Evolutionary conservation across 129 eudicot species (phyloP), one percentile per base, ranked within the genome.

Genomic region (Kitagawia praeruptora): DNA sequence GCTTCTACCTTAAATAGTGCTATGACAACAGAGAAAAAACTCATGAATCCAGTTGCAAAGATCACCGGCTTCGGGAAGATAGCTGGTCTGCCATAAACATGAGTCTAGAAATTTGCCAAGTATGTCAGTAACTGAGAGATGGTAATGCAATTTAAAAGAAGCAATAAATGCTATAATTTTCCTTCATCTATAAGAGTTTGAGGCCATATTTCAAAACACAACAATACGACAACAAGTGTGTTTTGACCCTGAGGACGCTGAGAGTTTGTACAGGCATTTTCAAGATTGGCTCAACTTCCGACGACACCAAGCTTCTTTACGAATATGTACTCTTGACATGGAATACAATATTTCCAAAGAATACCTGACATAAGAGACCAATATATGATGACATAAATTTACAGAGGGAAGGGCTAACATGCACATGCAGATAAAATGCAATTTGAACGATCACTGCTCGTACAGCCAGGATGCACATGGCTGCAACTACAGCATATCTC

Each of bases 31-130:
- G 99, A 96, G 89, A 96, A 96, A 89, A 96, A 96, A 77, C 98
- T 90, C 99, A 96, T 92, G 80, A 96, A 96, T 80, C 96, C 98
- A 47, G 99, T 96, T 80, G 99, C 99, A 75, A 92, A 96, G n/a
- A 96, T 82, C 86, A 96, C 90, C 4, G 98, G 89, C 87, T 88
- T 92, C 53, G 99, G 81, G 56, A 96, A 87, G 85, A 87, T 80
- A n/a, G 89, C 87, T 34, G 93, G 85, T 84, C 98, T 82, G 81
- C 93, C 93, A 70, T 80, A 92, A 49, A 96, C 93, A 87, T 80
- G 84, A 75, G 91, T 89, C 99, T 96, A 85, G 70, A 89, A 83
- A 86, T 41, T 79, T 75, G 34, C 46, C 16, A 53, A 34, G 82
- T 11, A 47, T 8, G 77, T 77, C 54, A 84, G 83, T 25, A 49